phyloP scores from a whole-genome alignment of 176 grass and related monocot species.

The Calamus simplicifolius region DNA sequence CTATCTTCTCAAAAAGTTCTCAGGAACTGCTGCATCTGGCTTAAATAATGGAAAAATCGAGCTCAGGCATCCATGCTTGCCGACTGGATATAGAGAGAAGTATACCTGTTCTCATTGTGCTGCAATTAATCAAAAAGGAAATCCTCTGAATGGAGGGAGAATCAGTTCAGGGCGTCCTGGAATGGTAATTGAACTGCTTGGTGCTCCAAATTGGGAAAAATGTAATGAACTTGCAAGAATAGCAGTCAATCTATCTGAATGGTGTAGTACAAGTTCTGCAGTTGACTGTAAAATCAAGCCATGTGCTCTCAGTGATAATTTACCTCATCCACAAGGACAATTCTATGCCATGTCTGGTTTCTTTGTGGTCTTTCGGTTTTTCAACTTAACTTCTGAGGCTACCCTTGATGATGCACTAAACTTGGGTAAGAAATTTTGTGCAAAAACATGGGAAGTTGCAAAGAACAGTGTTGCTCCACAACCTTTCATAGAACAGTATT shows the following conservation, averaged over 20 bases:
- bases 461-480: conserved; percentile 81
- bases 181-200: conserved; percentile 62
- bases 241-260: conserved; percentile 71
- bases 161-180: conserved; percentile 41
- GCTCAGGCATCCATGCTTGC: conserved; percentile 86
- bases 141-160: conserved; percentile 43
- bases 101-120: conserved; percentile 72
- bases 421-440: conserved; percentile 74
- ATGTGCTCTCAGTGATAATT: conserved; percentile 58
- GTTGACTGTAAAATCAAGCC: conserved; percentile 67
- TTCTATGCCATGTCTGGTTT: conserved; percentile 95
- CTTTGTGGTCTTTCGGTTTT: conserved; percentile 93
- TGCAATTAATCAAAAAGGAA: conserved; percentile 51
- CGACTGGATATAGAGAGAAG: conserved; percentile 80
- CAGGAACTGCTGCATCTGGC: conserved; percentile 9
- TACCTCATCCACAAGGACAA: conserved; percentile 60
- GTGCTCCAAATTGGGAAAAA: conserved; percentile 74
- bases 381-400: conserved; percentile 74
- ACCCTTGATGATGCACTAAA: conserved; percentile 65
- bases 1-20: conserved; percentile 50
- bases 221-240: conserved; percentile 68
- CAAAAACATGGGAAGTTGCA: conserved; percentile 77
- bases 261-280: conserved; percentile 56
- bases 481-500: conserved; percentile 94
- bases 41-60: conserved; percentile 46